Evolutionary conservation across 1,284 basidiomycete genomes (phyloP), one percentile per base, ranked within the genome.

Genomic region (Moesziomyces antarcticus): DNA sequence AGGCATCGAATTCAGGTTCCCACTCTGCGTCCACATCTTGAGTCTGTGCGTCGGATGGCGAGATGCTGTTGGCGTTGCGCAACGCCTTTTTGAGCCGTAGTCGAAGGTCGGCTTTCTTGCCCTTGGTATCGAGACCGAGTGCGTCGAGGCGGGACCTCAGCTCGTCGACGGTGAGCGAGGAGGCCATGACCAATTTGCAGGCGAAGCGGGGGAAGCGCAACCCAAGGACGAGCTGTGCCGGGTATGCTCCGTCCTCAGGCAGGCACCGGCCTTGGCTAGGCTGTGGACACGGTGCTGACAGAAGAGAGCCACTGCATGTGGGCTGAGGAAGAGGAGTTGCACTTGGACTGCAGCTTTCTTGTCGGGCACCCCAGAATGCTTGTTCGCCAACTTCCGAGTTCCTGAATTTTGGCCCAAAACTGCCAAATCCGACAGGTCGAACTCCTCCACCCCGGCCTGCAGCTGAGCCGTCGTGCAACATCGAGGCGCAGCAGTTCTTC

Each of bases 1-100:
- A 88, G 2, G 82, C 79, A 47, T 84, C 81, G 64, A 84, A 85
- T 25, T 65, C 51, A 46, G 76, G 73, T 30, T 51, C 50, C 78
- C 76, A 73, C 27, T 20, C 35, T 22, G 45, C 27, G n/a, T 45
- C 40, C 1, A 45, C n/a, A 16, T 18, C 22, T 9, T 44, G 49
- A 4, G 49, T 16, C 1, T 51, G 22, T 14, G 7, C 44, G 35
- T 1, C 27, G 56, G 27, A 2, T 21, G 41, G 13, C 1, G 56
- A 42, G 1, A 52, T 55, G 21, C 57, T 65, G n/a, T 20, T 44
- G 58, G 58, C 60, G 11, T 63, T 57, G 5, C 68, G 57, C 22
- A 65, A 37, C 21, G 75, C 75, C 21, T 66, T 74, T 16, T 60
- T 57, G 33, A 81, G 68, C 11, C 77, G 60, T 20, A 68, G 51